Conservation (phyloP, 1,139 yeast genomes). For the Geotrichum klebahnii region DNA sequence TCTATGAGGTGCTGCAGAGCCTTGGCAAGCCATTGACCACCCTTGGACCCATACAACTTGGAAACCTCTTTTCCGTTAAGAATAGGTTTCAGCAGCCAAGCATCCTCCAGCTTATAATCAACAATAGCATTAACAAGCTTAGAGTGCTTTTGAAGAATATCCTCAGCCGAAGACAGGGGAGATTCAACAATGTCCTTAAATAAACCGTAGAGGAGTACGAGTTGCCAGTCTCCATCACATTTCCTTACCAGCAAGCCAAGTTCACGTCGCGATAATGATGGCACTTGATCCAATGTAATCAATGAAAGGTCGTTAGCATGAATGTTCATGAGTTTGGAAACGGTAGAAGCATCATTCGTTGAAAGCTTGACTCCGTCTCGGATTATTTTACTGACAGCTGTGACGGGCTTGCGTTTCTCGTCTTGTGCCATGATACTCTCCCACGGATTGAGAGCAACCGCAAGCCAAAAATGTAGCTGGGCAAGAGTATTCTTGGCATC, state of each 20-base stretch:
- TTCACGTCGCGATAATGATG: constrained; percentile 46
- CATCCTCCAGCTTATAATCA: constrained; percentile 30
- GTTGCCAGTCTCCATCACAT: constrained; percentile 51
- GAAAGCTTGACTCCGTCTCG: constrained; percentile 71
- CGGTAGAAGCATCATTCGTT: constrained; percentile 51
- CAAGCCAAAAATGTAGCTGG: constrained; percentile 19
- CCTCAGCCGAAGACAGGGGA: not conserved
- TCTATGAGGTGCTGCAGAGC: constrained; percentile 53
- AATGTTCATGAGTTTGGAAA: constrained; percentile 40
- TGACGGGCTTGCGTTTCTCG: constrained; percentile 38
- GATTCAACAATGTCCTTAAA: constrained; percentile 20
- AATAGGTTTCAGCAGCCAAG: constrained; percentile 38
- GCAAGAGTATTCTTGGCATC: too few species aligned
- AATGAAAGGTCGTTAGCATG: constrained; percentile 4
- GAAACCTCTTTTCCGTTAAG: constrained; percentile 58
- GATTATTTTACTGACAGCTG: constrained; percentile 47
- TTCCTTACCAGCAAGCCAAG: constrained; percentile 58
- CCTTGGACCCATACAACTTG: constrained; percentile 49
- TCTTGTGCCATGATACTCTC: constrained; percentile 40
- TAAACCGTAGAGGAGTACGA: constrained; percentile 40
- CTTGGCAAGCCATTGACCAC: constrained; percentile 80
- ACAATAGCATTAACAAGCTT: constrained; percentile 26
- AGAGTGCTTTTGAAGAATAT: constrained; percentile 17
- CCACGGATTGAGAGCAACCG: constrained; percentile 47
- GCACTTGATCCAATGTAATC: too few species aligned